phyloP scores from a whole-genome alignment of 2,329 filamentous ascomycete species.

The Coniochaeta sp. region DNA sequence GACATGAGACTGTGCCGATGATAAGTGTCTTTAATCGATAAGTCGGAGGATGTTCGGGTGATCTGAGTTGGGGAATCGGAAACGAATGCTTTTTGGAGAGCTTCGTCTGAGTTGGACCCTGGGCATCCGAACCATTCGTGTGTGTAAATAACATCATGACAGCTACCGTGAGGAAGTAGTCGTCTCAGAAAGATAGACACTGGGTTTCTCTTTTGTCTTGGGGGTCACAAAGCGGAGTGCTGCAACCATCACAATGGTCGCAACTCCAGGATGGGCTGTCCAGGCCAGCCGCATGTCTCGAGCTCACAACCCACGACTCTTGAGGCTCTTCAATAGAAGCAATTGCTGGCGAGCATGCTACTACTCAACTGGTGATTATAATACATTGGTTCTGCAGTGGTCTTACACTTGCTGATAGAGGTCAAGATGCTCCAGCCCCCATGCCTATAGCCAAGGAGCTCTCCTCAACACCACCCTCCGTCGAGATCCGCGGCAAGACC shows the following conservation, averaged over 20 bases:
- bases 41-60: neutral
- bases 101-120: neutral
- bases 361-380: slow-evolving; percentile 2
- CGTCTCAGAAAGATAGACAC: too few relatives aligned
- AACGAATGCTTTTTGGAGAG: neutral
- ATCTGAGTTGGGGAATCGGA: neutral
- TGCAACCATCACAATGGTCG: neutral
- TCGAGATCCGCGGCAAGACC: slow-evolving; percentile 53
- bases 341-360: neutral
- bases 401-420: neutral
- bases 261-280: neutral
- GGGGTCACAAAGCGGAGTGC: neutral
- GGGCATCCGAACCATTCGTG: neutral
- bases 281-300: neutral
- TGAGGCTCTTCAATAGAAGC: neutral
- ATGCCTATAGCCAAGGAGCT: slow-evolving; percentile 1
- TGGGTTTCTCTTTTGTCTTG: neutral
- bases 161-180: neutral
- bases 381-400: neutral
- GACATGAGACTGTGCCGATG: neutral
- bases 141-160: neutral
- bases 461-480: slow-evolving; percentile 20
- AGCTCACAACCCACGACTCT: neutral
- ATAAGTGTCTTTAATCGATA: neutral
- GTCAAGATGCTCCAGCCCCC: neutral